phyloP scores from a whole-genome alignment of 176 grass and related monocot species.

The Chloris gayana region DNA sequence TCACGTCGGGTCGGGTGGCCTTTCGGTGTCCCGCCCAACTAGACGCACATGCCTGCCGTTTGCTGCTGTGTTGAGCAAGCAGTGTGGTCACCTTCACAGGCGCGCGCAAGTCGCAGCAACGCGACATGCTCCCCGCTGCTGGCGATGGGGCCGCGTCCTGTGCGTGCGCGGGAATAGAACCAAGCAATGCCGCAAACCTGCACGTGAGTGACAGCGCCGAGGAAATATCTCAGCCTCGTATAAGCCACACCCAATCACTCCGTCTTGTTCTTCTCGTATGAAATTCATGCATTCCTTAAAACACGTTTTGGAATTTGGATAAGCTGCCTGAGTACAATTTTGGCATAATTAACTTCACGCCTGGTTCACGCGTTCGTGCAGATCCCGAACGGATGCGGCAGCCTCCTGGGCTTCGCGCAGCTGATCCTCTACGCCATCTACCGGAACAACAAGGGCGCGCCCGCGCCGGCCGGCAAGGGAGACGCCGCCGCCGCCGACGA shows the following conservation, averaged over 20 bases:
- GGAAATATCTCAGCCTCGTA: background rate
- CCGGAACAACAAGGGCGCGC: constrained; percentile 67
- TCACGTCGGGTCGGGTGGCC: constrained; percentile 23
- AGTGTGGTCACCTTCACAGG: background rate
- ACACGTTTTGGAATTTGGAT: too few relatives aligned
- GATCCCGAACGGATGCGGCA: constrained; percentile 95
- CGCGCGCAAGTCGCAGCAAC: constrained; percentile 1
- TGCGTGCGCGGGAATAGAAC: background rate
- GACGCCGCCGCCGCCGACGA: constrained; percentile 24
- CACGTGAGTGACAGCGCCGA: background rate
- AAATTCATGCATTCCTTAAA: background rate
- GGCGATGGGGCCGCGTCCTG: background rate
- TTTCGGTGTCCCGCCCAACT: constrained; percentile 26
- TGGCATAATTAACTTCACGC: background rate
- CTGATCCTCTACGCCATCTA: constrained; percentile 85
- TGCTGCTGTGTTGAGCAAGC: background rate
- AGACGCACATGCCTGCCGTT: constrained; percentile 14
- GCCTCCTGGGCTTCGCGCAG: constrained; percentile 69
- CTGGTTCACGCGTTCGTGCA: constrained; percentile 25
- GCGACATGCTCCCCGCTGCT: background rate
- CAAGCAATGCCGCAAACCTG: background rate
- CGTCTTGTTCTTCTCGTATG: background rate
- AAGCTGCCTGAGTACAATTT: too few relatives aligned
- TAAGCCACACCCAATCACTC: background rate
- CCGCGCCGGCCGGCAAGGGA: constrained; percentile 40